These are phyloP conservation scores for Diaporthe helianthi DNA, from an alignment of 2,329 filamentous ascomycete genomes.

Conservation along the genomic window DNA sequence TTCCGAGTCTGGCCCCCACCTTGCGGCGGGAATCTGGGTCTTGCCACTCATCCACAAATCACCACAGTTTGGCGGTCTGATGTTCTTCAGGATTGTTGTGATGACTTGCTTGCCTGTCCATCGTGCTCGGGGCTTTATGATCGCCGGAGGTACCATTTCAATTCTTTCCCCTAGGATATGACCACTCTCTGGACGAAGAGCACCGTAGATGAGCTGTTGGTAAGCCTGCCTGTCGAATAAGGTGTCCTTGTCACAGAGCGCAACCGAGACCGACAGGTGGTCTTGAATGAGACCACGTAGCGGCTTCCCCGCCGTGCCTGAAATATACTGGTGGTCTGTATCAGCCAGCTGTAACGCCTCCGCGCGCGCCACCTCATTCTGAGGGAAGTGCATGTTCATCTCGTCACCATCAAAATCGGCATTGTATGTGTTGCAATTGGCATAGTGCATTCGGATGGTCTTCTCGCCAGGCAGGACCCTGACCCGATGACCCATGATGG, in stretches of 20 bases:
- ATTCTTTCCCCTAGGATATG: slow-evolving; percentile 86
- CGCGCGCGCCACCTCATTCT: slow-evolving; percentile 91
- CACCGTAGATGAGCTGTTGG: slow-evolving; percentile 91
- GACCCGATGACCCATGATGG: slow-evolving; percentile 97
- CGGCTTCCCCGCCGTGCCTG: slow-evolving; percentile 90
- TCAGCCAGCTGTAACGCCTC: slow-evolving; percentile 94
- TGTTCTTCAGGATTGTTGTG: slow-evolving; percentile 91
- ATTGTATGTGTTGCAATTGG: slow-evolving; percentile 99
- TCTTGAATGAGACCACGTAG: slow-evolving; percentile 97
- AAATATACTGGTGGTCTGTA: slow-evolving; percentile 96
- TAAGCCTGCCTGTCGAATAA: slow-evolving; percentile 90
- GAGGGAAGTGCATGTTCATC: slow-evolving; percentile 99
- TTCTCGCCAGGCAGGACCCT: slow-evolving; percentile 92
- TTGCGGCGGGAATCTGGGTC: slow-evolving; percentile 76
- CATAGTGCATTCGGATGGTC: slow-evolving; percentile 99
- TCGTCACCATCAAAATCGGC: slow-evolving; percentile 99
- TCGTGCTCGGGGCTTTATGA: slow-evolving; percentile 79
- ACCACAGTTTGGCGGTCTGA: slow-evolving; percentile 77
- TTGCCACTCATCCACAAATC: slow-evolving; percentile 82
- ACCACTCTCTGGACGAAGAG: slow-evolving; percentile 86
- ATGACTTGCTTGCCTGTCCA: slow-evolving; percentile 99
- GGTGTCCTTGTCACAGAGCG: slow-evolving; percentile 87
- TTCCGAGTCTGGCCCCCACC: slow-evolving; percentile 80
- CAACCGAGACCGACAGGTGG: slow-evolving; percentile 93
- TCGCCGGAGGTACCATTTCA: slow-evolving; percentile 78